A percentile compares a stretch with the other conserved stretches of the same genome.
phyloP scores from a whole-genome alignment of 345 rosid genomes.

The Corchorus olitorius region DNA sequence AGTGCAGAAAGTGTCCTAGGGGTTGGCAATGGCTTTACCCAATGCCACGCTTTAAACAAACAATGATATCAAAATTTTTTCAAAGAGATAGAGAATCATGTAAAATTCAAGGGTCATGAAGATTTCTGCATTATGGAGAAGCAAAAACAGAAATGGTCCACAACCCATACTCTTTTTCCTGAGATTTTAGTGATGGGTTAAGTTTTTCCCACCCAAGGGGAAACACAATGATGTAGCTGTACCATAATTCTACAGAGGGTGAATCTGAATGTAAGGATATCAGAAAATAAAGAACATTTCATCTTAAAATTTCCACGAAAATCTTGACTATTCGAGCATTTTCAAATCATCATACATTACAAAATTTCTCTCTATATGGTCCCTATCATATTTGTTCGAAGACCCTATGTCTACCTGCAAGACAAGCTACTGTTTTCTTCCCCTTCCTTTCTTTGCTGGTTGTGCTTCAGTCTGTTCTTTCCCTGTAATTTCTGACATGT shows the following conservation, averaged over 20 bases:
- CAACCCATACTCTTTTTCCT: background rate
- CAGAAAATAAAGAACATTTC: background rate
- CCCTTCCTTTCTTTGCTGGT: conserved; percentile 83
- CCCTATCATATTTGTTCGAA: background rate
- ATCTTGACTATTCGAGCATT: background rate
- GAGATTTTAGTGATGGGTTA: background rate
- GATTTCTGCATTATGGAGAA: background rate
- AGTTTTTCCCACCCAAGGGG: background rate
- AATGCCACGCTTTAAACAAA: background rate
- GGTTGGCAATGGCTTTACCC: background rate
- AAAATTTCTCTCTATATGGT: conserved; percentile 11
- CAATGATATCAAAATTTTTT: background rate
- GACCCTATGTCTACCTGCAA: background rate
- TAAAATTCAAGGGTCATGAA: background rate
- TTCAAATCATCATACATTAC: background rate
- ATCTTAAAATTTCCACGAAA: background rate
- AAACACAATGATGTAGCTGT: background rate
- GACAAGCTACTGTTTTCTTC: conserved; percentile 70
- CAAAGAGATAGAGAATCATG: conserved; percentile 5
- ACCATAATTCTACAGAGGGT: background rate
- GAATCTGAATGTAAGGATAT: background rate
- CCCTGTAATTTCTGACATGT: conserved; percentile 69
- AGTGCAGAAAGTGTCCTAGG: background rate
- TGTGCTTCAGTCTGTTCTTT: conserved; percentile 77
- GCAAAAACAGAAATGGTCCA: conserved; percentile 17